A percentile compares a stretch with the other conserved stretches of the same genome.
These are phyloP conservation scores for Crassisporium funariophilum DNA, from an alignment of 768 basidiomycete genomes.

Conservation along the genomic window DNA sequence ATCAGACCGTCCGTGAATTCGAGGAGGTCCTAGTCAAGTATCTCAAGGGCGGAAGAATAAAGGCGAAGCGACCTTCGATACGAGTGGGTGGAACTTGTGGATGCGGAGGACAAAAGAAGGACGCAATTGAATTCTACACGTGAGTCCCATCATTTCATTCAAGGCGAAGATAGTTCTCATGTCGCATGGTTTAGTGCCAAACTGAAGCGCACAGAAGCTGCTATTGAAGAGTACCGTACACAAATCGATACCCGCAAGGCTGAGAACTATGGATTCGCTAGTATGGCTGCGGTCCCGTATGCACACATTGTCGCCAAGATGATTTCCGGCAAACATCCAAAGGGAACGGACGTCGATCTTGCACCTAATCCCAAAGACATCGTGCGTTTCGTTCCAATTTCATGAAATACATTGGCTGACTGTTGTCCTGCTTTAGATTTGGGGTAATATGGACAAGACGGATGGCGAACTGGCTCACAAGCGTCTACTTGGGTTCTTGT, in stretches of 20 bases:
- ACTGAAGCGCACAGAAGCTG: slow-evolving; percentile 67
- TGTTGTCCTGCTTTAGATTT: slow-evolving; percentile 56
- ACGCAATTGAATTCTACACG: slow-evolving; percentile 95
- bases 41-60: slow-evolving; percentile 80
- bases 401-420: background rate
- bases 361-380: slow-evolving; percentile 93
- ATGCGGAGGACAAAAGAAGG: slow-evolving; percentile 80
- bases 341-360: slow-evolving; percentile 68
- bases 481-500: slow-evolving; percentile 73
- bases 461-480: slow-evolving; percentile 67
- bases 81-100: slow-evolving; percentile 79
- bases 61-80: slow-evolving; percentile 79
- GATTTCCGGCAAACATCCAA: slow-evolving; percentile 67
- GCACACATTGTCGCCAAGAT: slow-evolving; percentile 83
- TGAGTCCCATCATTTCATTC: slow-evolving; percentile 39
- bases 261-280: slow-evolving; percentile 91
- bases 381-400: slow-evolving; percentile 41
- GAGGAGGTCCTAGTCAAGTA: slow-evolving; percentile 90
- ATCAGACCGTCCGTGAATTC: slow-evolving; percentile 90
- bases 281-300: slow-evolving; percentile 86
- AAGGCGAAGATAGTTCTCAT: background rate
- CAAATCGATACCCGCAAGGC: slow-evolving; percentile 75
- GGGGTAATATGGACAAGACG: slow-evolving; percentile 85
- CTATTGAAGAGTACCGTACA: slow-evolving; percentile 71
- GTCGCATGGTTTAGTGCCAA: slow-evolving; percentile 39